Base-by-base conservation (phyloP, 768 basidiomycete species). In the Mrakia frigida region DNA sequence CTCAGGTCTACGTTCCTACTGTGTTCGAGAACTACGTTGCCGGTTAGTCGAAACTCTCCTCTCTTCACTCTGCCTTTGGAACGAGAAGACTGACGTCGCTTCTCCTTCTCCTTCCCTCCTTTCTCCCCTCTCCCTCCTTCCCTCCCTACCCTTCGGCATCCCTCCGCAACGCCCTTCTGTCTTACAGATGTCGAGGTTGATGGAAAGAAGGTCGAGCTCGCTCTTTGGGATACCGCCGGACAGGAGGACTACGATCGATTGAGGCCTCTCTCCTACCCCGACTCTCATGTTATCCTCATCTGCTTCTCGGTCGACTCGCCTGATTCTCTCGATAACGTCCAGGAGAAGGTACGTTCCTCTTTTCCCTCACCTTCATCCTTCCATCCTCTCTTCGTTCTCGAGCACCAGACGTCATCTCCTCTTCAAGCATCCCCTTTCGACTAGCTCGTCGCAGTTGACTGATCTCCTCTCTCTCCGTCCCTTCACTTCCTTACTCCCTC, bases 231-330 rank as follows among this genome's bases (percentile, higher is more conserved):
- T 95, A 98, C 97, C 72, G 96, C 97, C 46, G 97, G 97, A 73
- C 96, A 98, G 84, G 96, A 98, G 78, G 97, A 98, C 84, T 98
- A 98, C 84, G 97, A 98, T 81, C 82, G 80, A 68, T 80, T 99
- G 80, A 89, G 97, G 75, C 97, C 97, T 78, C 89, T 99, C 83
- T 93, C 91, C 81, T 99, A 99, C 86, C 96, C 96, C 75, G 96
- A 98, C 86, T 95, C 94, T n/a, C 95, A 99, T 84, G 95, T 99
- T 84, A 98, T 99, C 86, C 89, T 98, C 80, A 97, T 99, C 85
- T 98, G 96, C 84, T 99, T 97, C 84, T 94, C 97, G 60, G 90
- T 98, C 80, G 97, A 99, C 87, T 94, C 92, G 72, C 95, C 95
- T 46, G 95, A 98, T 84, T 98, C 95, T 69, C 87, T 99, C 79